These are phyloP conservation scores for Pulicaria dysenterica DNA, from an alignment of 129 eudicot species.

Conservation along the genomic window DNA sequence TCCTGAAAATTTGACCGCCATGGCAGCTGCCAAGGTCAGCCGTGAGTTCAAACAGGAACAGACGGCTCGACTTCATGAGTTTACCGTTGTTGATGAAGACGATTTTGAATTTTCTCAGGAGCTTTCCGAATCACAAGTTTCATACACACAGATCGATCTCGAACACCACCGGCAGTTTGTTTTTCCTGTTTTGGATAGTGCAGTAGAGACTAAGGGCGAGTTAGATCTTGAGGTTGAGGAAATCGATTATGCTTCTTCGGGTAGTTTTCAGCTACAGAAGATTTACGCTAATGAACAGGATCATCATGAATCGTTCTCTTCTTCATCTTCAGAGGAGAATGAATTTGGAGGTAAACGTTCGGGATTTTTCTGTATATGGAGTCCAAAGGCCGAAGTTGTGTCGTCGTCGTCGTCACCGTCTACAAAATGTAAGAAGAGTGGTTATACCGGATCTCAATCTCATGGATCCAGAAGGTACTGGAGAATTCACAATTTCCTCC, in stretches of 20 bases:
- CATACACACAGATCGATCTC: not conserved
- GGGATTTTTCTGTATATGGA: slow-evolving; percentile 59
- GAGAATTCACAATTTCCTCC: slow-evolving; percentile 47
- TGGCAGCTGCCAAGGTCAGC: slow-evolving; percentile 38
- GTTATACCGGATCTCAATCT: slow-evolving; percentile 54
- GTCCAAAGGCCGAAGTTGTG: slow-evolving; percentile 28
- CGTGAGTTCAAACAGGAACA: slow-evolving; percentile 14
- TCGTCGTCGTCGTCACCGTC: slow-evolving; percentile 9
- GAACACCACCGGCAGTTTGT: not conserved
- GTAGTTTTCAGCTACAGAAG: slow-evolving; percentile 34
- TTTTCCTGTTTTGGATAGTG: not conserved
- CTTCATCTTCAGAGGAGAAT: slow-evolving; percentile 55
- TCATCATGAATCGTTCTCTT: slow-evolving; percentile 36
- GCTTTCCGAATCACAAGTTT: slow-evolving; percentile 15
- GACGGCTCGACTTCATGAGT: not conserved
- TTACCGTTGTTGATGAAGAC: slow-evolving; percentile 21
- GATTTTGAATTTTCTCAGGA: slow-evolving; percentile 51
- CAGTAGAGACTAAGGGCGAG: too few relatives aligned
- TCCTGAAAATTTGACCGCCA: slow-evolving; percentile 24
- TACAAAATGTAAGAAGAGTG: slow-evolving; percentile 46
- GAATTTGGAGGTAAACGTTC: slow-evolving; percentile 46
- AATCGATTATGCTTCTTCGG: not conserved
- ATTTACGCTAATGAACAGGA: slow-evolving; percentile 12
- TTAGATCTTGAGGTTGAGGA: not conserved
- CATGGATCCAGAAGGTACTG: slow-evolving; percentile 41